Evolutionary conservation across 176 grass and related monocot species (phyloP).

Genomic region (Alopecurus myosuroides): DNA sequence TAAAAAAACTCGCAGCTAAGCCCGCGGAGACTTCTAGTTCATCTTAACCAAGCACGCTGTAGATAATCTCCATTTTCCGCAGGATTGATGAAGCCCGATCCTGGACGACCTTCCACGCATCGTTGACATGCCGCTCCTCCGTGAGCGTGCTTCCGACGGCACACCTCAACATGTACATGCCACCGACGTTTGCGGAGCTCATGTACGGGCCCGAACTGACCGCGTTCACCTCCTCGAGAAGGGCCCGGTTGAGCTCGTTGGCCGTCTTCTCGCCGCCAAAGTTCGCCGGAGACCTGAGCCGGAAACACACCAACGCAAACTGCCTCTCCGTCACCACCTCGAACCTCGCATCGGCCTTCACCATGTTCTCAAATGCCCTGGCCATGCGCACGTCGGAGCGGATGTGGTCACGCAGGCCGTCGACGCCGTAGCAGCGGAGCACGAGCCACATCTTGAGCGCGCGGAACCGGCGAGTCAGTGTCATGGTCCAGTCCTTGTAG

Average conservation of each 20-base stretch:
- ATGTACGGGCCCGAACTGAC: conserved; percentile 37
- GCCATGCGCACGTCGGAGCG: conserved; percentile 53
- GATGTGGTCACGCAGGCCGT: conserved; percentile 43
- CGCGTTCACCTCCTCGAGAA: conserved; percentile 54
- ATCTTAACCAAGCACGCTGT: background rate
- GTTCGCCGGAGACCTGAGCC: conserved; percentile 16
- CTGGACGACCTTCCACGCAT: conserved; percentile 56
- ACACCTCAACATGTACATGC: conserved; percentile 57
- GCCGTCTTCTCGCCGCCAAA: conserved; percentile 31
- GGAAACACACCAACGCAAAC: conserved; percentile 67
- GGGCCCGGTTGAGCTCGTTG: conserved; percentile 40
- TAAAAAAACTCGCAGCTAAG: too few relatives aligned
- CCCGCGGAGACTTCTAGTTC: too few relatives aligned
- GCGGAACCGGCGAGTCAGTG: conserved; percentile 59
- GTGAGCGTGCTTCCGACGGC: conserved; percentile 58
- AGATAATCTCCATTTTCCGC: conserved; percentile 17
- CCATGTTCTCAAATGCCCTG: conserved; percentile 49
- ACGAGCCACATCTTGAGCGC: conserved; percentile 76
- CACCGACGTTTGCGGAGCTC: conserved; percentile 52
- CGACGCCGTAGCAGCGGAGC: conserved; percentile 58
- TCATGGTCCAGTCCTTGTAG: conserved; percentile 76
- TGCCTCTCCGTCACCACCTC: conserved; percentile 48
- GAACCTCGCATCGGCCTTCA: conserved; percentile 41
- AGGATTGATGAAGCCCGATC: conserved; percentile 36
- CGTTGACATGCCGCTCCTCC: conserved; percentile 50